Evolutionary conservation across 208 protist species (phyloP), one percentile per base, ranked within the genome.

Genomic region (Trypanosoma cruzi): DNA sequence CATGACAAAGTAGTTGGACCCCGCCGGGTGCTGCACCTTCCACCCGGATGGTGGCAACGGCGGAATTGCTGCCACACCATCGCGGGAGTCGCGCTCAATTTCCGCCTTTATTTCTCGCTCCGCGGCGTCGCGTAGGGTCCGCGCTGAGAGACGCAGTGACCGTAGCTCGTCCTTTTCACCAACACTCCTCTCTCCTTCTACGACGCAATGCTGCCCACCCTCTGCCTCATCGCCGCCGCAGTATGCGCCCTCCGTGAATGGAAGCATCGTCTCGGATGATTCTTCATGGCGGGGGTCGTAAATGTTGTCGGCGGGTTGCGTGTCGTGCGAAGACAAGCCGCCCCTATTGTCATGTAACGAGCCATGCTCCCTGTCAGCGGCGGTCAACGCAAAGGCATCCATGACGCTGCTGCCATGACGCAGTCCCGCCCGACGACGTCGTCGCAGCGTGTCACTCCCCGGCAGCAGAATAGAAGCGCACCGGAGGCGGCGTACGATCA

Each of bases 31-130:
- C 46, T 83, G 66, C 26, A 96, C 81, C 14, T 67, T 62, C 88
- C 90, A 96, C 0, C 86, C 85, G 11, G 34, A 6, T 44, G 90
- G 88, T 16, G 88, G 75, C 3, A 96, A 71, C 46, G 90, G 90
- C 1, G 90, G 88, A 31, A 96, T 73, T 13, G 90, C 90, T 0
- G 81, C 59, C 0, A 81, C 83, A 24, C 90, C 88, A 37, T 93
- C 88, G 16, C 59, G 62, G 56, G 65, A 72, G 67, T 96, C 90
- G 1, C 90, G 81, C 54, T 55, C 71, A 44, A 93, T 81, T 76
- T 96, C 87, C 7, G 85, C 90, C 11, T 73, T 70, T 42, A 93
- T 24, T 71, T 96, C 90, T 0, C n/a, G 49, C 6, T 73, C 49
- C 20, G 77, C 74, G 2, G 75, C 72, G 10, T 34, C 49, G 0